Conservation (phyloP, 371 early-diverging fungal genomes). For the Paramicrosporidium saccamoebae region DNA sequence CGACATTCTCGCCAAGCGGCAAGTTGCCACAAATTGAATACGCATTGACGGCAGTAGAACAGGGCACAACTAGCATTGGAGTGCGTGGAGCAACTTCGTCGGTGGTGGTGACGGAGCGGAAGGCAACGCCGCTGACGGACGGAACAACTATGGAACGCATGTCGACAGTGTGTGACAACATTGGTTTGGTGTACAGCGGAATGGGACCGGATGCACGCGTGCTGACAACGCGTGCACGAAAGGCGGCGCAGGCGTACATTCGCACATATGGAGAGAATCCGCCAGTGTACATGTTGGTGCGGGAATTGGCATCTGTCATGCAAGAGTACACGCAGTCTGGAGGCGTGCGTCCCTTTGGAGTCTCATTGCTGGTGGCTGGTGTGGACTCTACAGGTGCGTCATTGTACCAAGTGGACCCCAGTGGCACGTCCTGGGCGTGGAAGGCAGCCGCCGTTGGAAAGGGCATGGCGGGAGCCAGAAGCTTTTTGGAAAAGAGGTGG, state of each 20-base stretch:
- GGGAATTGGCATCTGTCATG: conserved; percentile 81
- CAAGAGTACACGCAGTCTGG: conserved; percentile 96
- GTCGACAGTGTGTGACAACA: conserved; percentile 47
- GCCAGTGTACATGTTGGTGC: conserved; percentile 62
- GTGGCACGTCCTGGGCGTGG: conserved; percentile 92
- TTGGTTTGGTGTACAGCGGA: conserved; percentile 92
- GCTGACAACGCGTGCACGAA: conserved; percentile 73
- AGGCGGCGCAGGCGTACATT: conserved; percentile 75
- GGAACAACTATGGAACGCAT: conserved; percentile 61
- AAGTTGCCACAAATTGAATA: conserved; percentile 97
- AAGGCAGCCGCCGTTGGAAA: conserved; percentile 95
- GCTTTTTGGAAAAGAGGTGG: conserved; percentile 84
- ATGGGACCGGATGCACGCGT: conserved; percentile 91
- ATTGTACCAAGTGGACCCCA: conserved; percentile 93
- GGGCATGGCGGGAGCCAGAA: conserved; percentile 90
- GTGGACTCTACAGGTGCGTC: conserved; percentile 61
- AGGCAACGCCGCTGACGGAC: conserved; percentile 70
- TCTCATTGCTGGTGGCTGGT: conserved; percentile 82
- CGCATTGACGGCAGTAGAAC: conserved; percentile 76
- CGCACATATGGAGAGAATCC: conserved; percentile 79
- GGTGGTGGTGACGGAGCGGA: conserved; percentile 93
- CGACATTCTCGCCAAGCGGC: conserved; percentile 98
- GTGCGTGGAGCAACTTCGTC: conserved; percentile 41
- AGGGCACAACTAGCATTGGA: conserved; percentile 84
- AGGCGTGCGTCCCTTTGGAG: conserved; percentile 97